A percentile compares a stretch with the other conserved stretches of the same genome.
Evolutionary conservation across 2,329 filamentous ascomycete genomes (phyloP).

Genomic region (Colletotrichum gigasporum): DNA sequence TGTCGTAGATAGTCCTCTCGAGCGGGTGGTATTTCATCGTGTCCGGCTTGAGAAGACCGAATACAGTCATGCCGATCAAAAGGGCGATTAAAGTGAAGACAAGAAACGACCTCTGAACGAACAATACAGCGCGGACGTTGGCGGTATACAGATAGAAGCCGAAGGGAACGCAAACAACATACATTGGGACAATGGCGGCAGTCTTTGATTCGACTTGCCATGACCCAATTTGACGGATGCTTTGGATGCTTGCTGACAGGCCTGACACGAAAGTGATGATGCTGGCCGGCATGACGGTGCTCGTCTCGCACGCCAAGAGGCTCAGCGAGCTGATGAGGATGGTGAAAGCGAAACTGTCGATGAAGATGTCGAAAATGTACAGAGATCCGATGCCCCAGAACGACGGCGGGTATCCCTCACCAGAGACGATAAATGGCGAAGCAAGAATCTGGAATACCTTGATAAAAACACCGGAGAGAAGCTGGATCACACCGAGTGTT

Average conservation of each 20-base stretch:
- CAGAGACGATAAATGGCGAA: conserved; percentile 38
- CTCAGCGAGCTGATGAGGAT: conserved; percentile 53
- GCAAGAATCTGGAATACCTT: conserved; percentile 47
- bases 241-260: conserved; percentile 44
- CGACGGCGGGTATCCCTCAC: conserved; percentile 33
- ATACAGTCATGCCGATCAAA: conserved; percentile 47
- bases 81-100: conserved; percentile 49
- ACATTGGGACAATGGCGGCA: conserved; percentile 48
- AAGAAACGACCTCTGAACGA: conserved; percentile 52
- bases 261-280: conserved; percentile 56
- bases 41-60: conserved; percentile 41
- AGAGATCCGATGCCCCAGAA: conserved; percentile 51
- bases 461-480: conserved; percentile 49
- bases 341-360: conserved; percentile 57
- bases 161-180: conserved; percentile 51
- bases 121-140: conserved; percentile 53
- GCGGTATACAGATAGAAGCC: conserved; percentile 53
- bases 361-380: conserved; percentile 58
- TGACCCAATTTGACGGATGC: conserved; percentile 49
- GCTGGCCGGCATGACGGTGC: conserved; percentile 51
- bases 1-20: conserved; percentile 58
- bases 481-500: conserved; percentile 53
- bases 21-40: conserved; percentile 54
- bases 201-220: conserved; percentile 54
- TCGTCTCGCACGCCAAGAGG: conserved; percentile 58